These are phyloP conservation scores for Acanthamoeba healyi DNA, from an alignment of 208 protist genomes.

Conservation along the genomic window DNA sequence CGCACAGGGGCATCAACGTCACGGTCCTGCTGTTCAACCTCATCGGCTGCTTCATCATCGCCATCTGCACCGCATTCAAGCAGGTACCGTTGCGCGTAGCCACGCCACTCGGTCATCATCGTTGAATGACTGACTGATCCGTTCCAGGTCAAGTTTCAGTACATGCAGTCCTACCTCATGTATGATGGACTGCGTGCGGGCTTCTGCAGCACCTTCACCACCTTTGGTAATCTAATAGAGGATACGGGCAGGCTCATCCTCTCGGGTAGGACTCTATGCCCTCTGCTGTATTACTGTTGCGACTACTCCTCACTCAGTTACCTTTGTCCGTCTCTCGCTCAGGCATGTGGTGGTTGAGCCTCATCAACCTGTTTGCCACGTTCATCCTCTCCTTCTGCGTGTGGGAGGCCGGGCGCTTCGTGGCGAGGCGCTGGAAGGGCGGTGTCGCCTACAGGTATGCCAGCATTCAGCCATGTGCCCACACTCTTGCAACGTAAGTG, in stretches of 20 bases:
- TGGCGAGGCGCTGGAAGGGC: slow-evolving; percentile 8
- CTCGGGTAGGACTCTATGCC: background rate
- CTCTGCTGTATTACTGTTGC: background rate
- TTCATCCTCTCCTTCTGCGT: slow-evolving; percentile 57
- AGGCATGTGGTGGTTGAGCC: slow-evolving; percentile 59
- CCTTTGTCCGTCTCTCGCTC: background rate
- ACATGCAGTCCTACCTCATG: slow-evolving; percentile 78
- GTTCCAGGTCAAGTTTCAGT: slow-evolving; percentile 74
- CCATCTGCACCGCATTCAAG: slow-evolving; percentile 61
- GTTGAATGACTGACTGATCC: background rate
- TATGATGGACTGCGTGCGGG: slow-evolving; percentile 64
- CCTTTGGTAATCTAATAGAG: slow-evolving; percentile 82
- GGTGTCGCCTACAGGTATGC: slow-evolving; percentile 33
- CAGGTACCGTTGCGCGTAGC: background rate
- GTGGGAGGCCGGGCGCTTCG: slow-evolving; percentile 16
- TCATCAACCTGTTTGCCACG: slow-evolving; percentile 44
- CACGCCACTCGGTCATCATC: too few relatives aligned
- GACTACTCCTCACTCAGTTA: background rate
- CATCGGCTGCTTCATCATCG: slow-evolving; percentile 55
- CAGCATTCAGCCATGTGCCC: too few relatives aligned
- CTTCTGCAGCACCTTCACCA: slow-evolving; percentile 81
- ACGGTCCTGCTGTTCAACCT: slow-evolving; percentile 39
- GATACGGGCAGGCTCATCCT: slow-evolving; percentile 76
- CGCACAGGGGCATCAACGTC: slow-evolving; percentile 34
- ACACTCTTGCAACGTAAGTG: too few relatives aligned